Conservation (phyloP, 2,329 filamentous ascomycete species). For the Trichophaea hybrida region DNA sequence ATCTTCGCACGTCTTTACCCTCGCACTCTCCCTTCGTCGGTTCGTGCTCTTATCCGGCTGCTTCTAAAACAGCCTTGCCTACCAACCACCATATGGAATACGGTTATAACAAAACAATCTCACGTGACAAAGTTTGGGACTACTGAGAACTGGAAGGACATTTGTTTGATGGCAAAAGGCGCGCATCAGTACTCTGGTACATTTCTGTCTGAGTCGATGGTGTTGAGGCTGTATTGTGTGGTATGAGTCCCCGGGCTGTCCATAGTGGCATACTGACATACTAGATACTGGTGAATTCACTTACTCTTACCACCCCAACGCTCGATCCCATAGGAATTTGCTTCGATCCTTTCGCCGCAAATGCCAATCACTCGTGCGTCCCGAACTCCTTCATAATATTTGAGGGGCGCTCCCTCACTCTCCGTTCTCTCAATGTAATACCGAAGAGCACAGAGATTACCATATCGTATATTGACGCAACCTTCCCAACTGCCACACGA, state of each 20-base stretch:
- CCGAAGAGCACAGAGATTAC: conserved; percentile 43
- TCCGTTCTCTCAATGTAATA: conserved; percentile 42
- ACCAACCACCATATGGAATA: conserved; percentile 33
- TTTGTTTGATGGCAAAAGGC: conserved; percentile 41
- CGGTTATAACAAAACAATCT: conserved; percentile 35
- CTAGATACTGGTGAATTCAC: conserved; percentile 43
- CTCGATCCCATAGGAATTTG: conserved; percentile 46
- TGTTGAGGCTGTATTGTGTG: conserved; percentile 35
- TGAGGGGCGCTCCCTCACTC: conserved; percentile 38
- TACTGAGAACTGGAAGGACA: conserved; percentile 36
- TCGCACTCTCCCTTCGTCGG: conserved; percentile 40
- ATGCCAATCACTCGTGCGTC: conserved; percentile 48
- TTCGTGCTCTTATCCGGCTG: conserved; percentile 42
- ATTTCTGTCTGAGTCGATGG: conserved; percentile 33
- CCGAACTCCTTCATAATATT: conserved; percentile 46
- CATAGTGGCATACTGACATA: neutral
- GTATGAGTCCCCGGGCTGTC: conserved; percentile 28
- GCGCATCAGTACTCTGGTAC: conserved; percentile 40
- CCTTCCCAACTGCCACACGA: conserved; percentile 38
- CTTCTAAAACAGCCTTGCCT: conserved; percentile 35
- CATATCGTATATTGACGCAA: conserved; percentile 48
- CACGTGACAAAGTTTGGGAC: conserved; percentile 37
- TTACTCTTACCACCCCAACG: conserved; percentile 42
- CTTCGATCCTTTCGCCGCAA: conserved; percentile 40
- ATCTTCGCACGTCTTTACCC: conserved; percentile 37